phyloP scores from a whole-genome alignment of 2,329 filamentous ascomycete genomes.

The Lizonia empirigonia region DNA sequence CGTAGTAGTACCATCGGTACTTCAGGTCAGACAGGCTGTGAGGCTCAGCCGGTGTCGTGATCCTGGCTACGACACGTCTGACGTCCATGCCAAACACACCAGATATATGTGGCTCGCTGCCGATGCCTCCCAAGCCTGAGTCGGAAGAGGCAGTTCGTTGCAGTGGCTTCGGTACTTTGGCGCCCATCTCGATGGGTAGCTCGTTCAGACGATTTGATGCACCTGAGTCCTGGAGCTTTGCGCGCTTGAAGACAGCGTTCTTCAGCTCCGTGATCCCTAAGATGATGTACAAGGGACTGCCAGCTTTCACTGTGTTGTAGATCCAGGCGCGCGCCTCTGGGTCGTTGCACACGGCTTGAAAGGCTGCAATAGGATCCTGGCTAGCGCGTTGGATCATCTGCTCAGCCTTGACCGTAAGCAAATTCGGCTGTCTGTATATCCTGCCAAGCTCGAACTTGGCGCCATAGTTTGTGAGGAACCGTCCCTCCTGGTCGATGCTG shows the following conservation, averaged over 20 bases:
- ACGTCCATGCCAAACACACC: slow-evolving; percentile 49
- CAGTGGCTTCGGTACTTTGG: slow-evolving; percentile 40
- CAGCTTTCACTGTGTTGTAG: slow-evolving; percentile 32
- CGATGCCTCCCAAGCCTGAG: slow-evolving; percentile 37
- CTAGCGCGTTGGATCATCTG: slow-evolving; percentile 48
- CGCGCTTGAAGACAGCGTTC: slow-evolving; percentile 46
- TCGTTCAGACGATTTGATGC: slow-evolving; percentile 44
- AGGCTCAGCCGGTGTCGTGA: slow-evolving; percentile 43
- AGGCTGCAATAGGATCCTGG: slow-evolving; percentile 34
- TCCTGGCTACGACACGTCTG: slow-evolving; percentile 35
- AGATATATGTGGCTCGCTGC: slow-evolving; percentile 39
- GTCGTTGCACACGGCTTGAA: slow-evolving; percentile 43
- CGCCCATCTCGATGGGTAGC: slow-evolving; percentile 39
- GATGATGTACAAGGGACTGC: slow-evolving; percentile 43
- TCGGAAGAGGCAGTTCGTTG: slow-evolving; percentile 25
- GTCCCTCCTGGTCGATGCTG: slow-evolving; percentile 45
- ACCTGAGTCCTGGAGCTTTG: slow-evolving; percentile 44
- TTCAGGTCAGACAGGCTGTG: slow-evolving; percentile 41
- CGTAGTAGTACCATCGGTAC: slow-evolving; percentile 46
- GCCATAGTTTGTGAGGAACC: slow-evolving; percentile 48
- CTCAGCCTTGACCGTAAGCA: slow-evolving; percentile 44
- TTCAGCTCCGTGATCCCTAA: slow-evolving; percentile 48
- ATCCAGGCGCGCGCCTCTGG: slow-evolving; percentile 44
- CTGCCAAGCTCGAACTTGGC: slow-evolving; percentile 47
- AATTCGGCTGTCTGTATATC: slow-evolving; percentile 46